Base-by-base conservation (phyloP, 306 rosid species). In the Sphenostylis stenocarpa region DNA sequence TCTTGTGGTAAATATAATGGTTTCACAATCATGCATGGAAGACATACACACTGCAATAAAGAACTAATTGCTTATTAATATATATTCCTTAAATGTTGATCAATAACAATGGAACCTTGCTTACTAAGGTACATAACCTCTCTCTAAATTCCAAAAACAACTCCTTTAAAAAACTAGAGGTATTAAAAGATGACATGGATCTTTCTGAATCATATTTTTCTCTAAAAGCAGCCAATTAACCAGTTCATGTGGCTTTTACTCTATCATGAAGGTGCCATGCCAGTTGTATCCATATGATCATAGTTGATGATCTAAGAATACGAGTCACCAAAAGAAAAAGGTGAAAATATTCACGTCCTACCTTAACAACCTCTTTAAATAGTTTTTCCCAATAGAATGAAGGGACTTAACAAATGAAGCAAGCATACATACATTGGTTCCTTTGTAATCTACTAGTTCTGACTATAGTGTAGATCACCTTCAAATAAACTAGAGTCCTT, bases 181-280 rank as follows among this genome's bases (percentile, higher is more conserved):
- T 34, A 2, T n/a, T 16, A 62, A 63, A 63, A 63, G 45, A 63
- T 33, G 48, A 34, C 69, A 33, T 63, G 69, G 69, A 63, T 63
- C 3, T 34, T 8, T 34, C 26, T 63, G 26, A 9, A 34, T 12
- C 47, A 41, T 23, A 34, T 34, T 34, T 63, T 63, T 63, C 68
- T 17, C 68, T 34, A 62, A 33, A 62, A 62, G 47, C 26, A 62
- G 0, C 68, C 45, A 62, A 62, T 39, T 41, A 41, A 41, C 38
- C 16, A 4, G 16, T 63, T 8, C 45, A 62, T 7, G 14, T 33
- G 39, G 24, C 23, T 8, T 16, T 28, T 60, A 28, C 6, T 29
- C 21, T 7, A 28, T 15, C 21, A 1, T 28, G 13, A 29, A 28
- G 41, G 3, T 60, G 12, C 16, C 13, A 60, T 28, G 23, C 66